A percentile compares a stretch with the other conserved stretches of the same genome.
Evolutionary conservation across 179 eudicot species (phyloP).

Genomic region (Spinacia oleracea): DNA sequence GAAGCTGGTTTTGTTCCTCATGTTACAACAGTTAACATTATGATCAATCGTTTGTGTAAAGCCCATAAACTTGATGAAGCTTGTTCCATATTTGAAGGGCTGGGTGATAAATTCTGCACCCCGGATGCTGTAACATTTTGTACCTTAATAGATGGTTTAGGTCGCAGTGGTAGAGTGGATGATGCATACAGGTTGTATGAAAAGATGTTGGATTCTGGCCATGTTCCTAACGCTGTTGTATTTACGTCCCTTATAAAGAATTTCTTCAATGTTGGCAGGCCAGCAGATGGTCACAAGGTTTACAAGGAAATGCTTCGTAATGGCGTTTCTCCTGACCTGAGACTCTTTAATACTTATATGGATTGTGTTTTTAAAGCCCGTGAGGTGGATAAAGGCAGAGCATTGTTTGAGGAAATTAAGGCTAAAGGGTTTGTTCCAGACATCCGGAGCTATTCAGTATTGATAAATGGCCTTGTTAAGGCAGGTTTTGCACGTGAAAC

Average conservation of each 20-base stretch:
- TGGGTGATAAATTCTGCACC: slow-evolving; percentile 69
- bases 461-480: slow-evolving; percentile 83
- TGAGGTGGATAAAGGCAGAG: slow-evolving; percentile 77
- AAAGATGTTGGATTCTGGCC: slow-evolving; percentile 72
- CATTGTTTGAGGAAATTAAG: slow-evolving; percentile 81
- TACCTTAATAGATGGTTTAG: slow-evolving; percentile 86
- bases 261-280: slow-evolving; percentile 69
- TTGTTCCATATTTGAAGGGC: slow-evolving; percentile 61
- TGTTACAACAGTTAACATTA: slow-evolving; percentile 73
- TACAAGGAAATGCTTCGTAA: slow-evolving; percentile 85
- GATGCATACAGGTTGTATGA: slow-evolving; percentile 86
- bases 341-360: slow-evolving; percentile 87
- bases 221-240: slow-evolving; percentile 62
- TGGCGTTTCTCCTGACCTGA: slow-evolving; percentile 71
- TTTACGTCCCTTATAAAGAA: slow-evolving; percentile 81
- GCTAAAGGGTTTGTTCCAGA: slow-evolving; percentile 64
- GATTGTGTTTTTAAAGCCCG: slow-evolving; percentile 93
- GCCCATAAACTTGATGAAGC: slow-evolving; percentile 75
- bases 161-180: slow-evolving; percentile 73
- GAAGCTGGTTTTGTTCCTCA: slow-evolving; percentile 70
- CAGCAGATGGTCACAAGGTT: slow-evolving; percentile 84
- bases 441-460: slow-evolving; percentile 79
- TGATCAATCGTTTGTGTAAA: slow-evolving; percentile 85
- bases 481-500: slow-evolving; percentile 93
- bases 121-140: slow-evolving; percentile 79